phyloP scores from a whole-genome alignment of 306 rosid genomes.

The Boehmeria nivea region DNA sequence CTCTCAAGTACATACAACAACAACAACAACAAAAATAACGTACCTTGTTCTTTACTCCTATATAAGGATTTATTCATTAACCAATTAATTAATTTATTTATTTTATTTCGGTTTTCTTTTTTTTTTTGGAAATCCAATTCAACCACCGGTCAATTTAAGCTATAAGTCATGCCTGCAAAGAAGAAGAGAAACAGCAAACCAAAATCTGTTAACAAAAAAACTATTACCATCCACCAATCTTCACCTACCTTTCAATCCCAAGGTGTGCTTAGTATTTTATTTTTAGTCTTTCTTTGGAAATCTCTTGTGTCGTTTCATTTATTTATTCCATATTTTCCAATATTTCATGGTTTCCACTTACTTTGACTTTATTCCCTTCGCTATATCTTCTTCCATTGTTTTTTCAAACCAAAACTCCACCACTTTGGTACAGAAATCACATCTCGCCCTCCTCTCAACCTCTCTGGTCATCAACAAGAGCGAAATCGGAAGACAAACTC shows the following conservation, averaged over 20 bases:
- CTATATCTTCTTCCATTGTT: neutral
- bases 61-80: neutral
- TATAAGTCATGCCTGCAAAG: constrained; percentile 32
- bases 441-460: neutral
- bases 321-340: neutral
- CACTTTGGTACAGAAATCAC: neutral
- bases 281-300: neutral
- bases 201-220: constrained; percentile 20
- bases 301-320: too few species aligned
- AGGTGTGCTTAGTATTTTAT: neutral
- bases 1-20: too few species aligned
- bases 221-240: constrained; percentile 7
- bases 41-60: neutral
- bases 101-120: neutral
- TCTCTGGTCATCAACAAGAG: neutral
- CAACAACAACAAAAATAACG: neutral
- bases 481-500: neutral
- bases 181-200: constrained; percentile 11
- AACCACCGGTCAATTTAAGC: constrained; percentile 35
- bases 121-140: neutral
- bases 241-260: constrained; percentile 16
- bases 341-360: constrained; percentile 10
- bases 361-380: constrained; percentile 11
- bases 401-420: neutral
- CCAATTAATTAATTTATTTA: too few species aligned